phyloP scores from a whole-genome alignment of 768 basidiomycete genomes.

The Pleurotus sapidus region DNA sequence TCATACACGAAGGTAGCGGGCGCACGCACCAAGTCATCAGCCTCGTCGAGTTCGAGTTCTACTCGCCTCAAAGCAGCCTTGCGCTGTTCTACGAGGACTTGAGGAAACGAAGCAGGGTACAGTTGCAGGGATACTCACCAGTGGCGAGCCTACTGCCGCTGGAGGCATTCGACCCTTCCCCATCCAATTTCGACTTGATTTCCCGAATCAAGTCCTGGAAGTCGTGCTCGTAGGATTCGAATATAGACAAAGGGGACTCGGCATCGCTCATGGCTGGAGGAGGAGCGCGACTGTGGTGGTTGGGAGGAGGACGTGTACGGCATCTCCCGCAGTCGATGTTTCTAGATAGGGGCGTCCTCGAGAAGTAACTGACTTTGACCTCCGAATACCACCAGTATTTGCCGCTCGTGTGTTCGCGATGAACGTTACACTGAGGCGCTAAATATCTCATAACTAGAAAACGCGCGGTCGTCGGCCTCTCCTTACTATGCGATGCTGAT shows the following conservation, averaged over 20 bases:
- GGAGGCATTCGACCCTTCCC: conserved; percentile 57
- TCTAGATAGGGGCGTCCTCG: too few relatives aligned
- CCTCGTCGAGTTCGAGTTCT: conserved; percentile 90
- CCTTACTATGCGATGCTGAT: too few relatives aligned
- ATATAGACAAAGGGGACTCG: conserved; percentile 57
- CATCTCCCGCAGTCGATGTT: too few relatives aligned
- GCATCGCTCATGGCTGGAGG: not conserved
- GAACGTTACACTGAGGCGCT: too few relatives aligned
- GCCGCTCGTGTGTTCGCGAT: too few relatives aligned
- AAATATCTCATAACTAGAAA: too few relatives aligned
- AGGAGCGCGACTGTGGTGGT: too few relatives aligned
- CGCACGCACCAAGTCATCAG: conserved; percentile 81
- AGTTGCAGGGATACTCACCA: not conserved
- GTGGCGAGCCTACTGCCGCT: conserved; percentile 51
- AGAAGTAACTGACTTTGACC: too few relatives aligned
- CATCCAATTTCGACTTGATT: conserved; percentile 75
- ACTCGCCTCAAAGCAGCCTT: conserved; percentile 78
- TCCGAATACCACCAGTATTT: too few relatives aligned
- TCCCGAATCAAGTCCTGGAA: conserved; percentile 68
- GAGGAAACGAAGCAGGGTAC: not conserved
- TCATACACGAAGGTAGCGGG: not conserved
- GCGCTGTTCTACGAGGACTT: conserved; percentile 58
- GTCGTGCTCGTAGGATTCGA: conserved; percentile 83
- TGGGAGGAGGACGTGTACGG: too few relatives aligned
- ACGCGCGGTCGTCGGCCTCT: too few relatives aligned